phyloP scores from a whole-genome alignment of 306 rosid genomes.

The Lagenaria siceraria region DNA sequence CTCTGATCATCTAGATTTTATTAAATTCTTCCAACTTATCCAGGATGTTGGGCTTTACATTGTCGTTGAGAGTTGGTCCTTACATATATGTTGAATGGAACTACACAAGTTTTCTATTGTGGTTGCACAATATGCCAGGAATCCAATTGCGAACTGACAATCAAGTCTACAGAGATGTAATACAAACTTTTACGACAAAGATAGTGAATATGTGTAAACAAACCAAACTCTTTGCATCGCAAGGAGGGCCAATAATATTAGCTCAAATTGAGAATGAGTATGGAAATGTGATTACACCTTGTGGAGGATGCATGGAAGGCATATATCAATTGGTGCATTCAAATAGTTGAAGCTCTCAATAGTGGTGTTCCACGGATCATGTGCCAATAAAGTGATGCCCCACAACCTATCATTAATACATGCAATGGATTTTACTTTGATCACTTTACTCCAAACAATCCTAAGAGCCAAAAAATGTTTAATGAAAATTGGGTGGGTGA shows the following conservation, averaged over 20 bases:
- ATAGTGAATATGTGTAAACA: too few relatives aligned
- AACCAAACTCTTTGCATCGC: too few relatives aligned
- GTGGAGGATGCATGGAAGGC: constrained; percentile 16
- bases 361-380: constrained; percentile 71
- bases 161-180: too few relatives aligned
- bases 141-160: too few relatives aligned
- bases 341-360: constrained; percentile 56
- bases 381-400: constrained; percentile 81
- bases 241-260: too few relatives aligned
- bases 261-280: constrained; percentile 79
- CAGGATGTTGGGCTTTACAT: constrained; percentile 61
- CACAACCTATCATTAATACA: constrained; percentile 15
- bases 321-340: constrained; percentile 62
- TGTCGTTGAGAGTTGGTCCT: constrained; percentile 73
- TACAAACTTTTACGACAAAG: too few relatives aligned
- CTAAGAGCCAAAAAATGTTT: too few relatives aligned
- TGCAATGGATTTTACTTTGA: too few relatives aligned
- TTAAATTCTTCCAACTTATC: constrained; percentile 49
- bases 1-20: constrained; percentile 40
- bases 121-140: too few relatives aligned
- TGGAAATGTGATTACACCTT: constrained; percentile 39
- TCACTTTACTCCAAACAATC: too few relatives aligned
- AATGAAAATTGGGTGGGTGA: too few relatives aligned
- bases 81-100: constrained; percentile 63
- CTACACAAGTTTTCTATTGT: constrained; percentile 60